These are phyloP conservation scores for Daedaleopsis nitida DNA, from an alignment of 768 basidiomycete genomes.

Conservation along the genomic window DNA sequence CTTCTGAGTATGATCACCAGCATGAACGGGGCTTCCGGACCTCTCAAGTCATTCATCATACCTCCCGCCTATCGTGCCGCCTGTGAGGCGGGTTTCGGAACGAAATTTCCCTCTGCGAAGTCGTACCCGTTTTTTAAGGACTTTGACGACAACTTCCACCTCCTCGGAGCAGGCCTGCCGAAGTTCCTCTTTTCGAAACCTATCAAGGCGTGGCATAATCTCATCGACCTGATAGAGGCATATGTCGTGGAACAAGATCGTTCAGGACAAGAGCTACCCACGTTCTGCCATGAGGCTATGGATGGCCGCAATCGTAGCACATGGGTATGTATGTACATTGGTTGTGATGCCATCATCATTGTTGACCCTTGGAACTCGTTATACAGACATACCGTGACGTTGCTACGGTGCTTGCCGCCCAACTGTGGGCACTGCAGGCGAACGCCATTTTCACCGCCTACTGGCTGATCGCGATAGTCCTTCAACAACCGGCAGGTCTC, in stretches of 20 bases:
- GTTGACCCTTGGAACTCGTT: not conserved
- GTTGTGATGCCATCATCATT: not conserved
- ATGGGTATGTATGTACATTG: slow-evolving; percentile 17
- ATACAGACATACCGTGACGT: slow-evolving; percentile 16
- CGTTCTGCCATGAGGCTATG: slow-evolving; percentile 2
- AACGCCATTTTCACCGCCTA: slow-evolving; percentile 27
- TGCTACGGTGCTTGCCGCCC: slow-evolving; percentile 14
- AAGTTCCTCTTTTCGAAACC: slow-evolving; percentile 19
- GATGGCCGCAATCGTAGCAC: not conserved
- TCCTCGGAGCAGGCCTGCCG: slow-evolving; percentile 20
- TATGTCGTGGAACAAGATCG: slow-evolving; percentile 7
- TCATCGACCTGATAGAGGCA: slow-evolving; percentile 13
- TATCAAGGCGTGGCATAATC: slow-evolving; percentile 15
- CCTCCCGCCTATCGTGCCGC: slow-evolving; percentile 22
- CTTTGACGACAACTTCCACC: slow-evolving; percentile 25
- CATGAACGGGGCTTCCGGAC: slow-evolving; percentile 7
- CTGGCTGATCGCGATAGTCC: slow-evolving; percentile 23
- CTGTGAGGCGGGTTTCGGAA: slow-evolving; percentile 23
- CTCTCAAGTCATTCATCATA: slow-evolving; percentile 17
- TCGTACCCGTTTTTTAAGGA: slow-evolving; percentile 15
- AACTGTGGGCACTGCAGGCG: slow-evolving; percentile 28
- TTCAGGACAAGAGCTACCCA: slow-evolving; percentile 1
- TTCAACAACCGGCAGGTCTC: slow-evolving; percentile 24
- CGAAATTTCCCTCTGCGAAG: slow-evolving; percentile 19
- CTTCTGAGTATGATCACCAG: slow-evolving; percentile 5